phyloP scores from a whole-genome alignment of 169 alveolate species.

The Theileria orientalis region DNA sequence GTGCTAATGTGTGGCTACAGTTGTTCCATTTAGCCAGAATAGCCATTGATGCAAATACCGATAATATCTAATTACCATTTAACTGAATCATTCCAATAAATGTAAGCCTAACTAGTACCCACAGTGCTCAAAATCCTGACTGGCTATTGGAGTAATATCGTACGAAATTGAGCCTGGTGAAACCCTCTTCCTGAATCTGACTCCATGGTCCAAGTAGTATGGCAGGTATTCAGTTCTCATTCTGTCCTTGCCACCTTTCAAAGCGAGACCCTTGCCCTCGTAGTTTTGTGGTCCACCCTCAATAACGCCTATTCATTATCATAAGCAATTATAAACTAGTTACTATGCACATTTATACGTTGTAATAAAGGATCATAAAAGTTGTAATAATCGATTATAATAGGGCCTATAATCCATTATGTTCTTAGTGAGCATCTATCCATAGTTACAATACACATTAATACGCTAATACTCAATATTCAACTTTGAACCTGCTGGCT shows the following conservation, averaged over 20 bases:
- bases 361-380: too few species aligned
- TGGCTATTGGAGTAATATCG: slow-evolving; percentile 71
- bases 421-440: too few species aligned
- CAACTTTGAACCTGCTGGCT: slow-evolving; percentile 61
- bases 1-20: too few species aligned
- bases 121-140: too few species aligned
- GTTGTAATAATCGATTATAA: too few species aligned
- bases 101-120: too few species aligned
- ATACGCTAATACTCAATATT: neutral
- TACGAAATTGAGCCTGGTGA: slow-evolving; percentile 63
- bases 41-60: too few species aligned
- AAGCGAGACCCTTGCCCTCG: slow-evolving; percentile 73
- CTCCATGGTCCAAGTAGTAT: slow-evolving; percentile 74
- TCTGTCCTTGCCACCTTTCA: slow-evolving; percentile 71
- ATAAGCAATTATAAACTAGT: neutral
- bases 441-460: neutral
- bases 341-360: neutral
- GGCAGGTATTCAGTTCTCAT: slow-evolving; percentile 70
- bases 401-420: too few species aligned
- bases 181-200: slow-evolving; percentile 61
- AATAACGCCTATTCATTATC: slow-evolving; percentile 38
- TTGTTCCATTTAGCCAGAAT: too few species aligned
- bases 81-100: too few species aligned
- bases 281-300: slow-evolving; percentile 78
- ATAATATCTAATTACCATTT: too few species aligned